Evolutionary conservation across 306 rosid genomes (phyloP).

Genomic region (Acmispon strigosus): DNA sequence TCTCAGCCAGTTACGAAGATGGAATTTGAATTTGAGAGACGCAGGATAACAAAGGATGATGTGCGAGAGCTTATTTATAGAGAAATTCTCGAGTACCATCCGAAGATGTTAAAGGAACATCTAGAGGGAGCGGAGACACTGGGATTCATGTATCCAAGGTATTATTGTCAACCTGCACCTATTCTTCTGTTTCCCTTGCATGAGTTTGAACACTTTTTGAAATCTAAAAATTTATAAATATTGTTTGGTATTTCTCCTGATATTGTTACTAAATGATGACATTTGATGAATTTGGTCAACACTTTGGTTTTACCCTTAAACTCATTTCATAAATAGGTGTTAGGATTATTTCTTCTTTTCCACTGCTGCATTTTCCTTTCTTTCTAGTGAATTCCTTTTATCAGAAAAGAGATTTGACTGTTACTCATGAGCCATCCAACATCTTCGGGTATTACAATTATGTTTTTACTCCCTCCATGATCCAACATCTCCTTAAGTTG

Average conservation of each 20-base stretch:
- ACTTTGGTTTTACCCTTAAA: not conserved
- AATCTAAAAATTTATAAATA: not conserved
- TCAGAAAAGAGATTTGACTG: not conserved
- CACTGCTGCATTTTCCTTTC: not conserved
- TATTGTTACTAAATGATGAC: not conserved
- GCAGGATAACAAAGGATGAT: slow-evolving; percentile 96
- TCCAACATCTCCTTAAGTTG: not conserved
- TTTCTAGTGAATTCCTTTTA: not conserved
- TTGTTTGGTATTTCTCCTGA: not conserved
- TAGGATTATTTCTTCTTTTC: not conserved
- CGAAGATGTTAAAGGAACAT: slow-evolving; percentile 91
- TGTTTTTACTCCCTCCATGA: not conserved
- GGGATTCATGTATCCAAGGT: slow-evolving; percentile 98
- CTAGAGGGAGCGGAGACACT: slow-evolving; percentile 96
- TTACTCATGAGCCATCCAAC: too few species aligned
- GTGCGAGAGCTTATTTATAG: slow-evolving; percentile 92
- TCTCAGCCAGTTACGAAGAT: slow-evolving; percentile 97
- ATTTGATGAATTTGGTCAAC: not conserved
- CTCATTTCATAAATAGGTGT: not conserved
- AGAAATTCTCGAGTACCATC: slow-evolving; percentile 94
- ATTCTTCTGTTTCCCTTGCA: slow-evolving; percentile 2
- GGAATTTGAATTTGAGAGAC: slow-evolving; percentile 99
- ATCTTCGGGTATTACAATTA: too few species aligned
- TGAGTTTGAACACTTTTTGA: not conserved
- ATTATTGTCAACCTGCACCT: not conserved